Base-by-base conservation (phyloP, 1,139 yeast genomes). In the Candida sp. region DNA sequence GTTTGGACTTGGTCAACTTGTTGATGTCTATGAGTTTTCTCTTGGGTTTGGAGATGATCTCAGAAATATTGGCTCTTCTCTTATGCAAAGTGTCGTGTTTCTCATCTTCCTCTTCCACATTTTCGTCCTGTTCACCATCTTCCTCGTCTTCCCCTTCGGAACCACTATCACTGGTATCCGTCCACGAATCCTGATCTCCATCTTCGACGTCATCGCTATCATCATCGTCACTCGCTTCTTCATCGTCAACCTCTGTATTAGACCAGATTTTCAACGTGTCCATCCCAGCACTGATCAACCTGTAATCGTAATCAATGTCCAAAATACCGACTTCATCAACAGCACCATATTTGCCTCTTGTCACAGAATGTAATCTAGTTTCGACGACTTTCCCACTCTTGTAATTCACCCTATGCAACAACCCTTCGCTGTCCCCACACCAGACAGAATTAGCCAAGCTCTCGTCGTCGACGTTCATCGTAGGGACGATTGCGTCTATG, bases 401-500 rank as follows among this genome's bases (percentile, higher is more conserved):
- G 45, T 83, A 81, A 65, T 92, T 84, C 31, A 91, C 80, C 56
- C 89, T 80, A 60, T 84, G 84, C 32, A 91, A 75, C 31, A 78
- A 72, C n/a, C 98, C 98, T 58, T 90, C 91, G 12, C 94, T 85
- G 46, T 88, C 86, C 5, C 97, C 98, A 56, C 96, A 90, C 87
- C 91, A 89, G 2, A 88, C 84, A 48, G 84, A 80, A 52, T 79
- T 78, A 2, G 72, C 69, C 66, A 70, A 55, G n/a, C 70, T 77
- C 8, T 70, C 80, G 25, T 78, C 79, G 49, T 87, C 90, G 48
- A 84, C 85, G 58, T 88, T 86, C 80, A 89, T 83, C 3, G 96
- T 88, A 3, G 93, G 84, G 2, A 91, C 75, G 1, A 93, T 72
- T 25, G 90, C 80, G 65, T 93, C 98, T 22, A 93, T 81, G 22